Base-by-base conservation (phyloP, 306 rosid species). In the Citrullus colocynthis region DNA sequence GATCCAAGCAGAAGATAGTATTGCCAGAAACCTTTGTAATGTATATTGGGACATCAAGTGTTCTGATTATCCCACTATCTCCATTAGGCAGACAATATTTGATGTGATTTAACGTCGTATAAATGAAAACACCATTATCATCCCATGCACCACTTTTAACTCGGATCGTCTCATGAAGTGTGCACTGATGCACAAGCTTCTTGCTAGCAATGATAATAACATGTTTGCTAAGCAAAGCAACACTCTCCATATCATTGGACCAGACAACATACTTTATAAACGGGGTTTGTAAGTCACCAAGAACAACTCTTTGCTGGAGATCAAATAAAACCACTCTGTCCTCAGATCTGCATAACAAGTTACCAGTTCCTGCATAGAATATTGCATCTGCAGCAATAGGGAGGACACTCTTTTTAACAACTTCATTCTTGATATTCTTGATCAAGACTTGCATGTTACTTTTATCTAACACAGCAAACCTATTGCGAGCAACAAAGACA, bases 81-180 rank as follows among this genome's bases (percentile, higher is more conserved):
- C 98, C 98, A 80, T 90, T 93, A 58, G 98, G 91, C 10, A 93
- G 92, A 81, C 97, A 93, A 74, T 93, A 93, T 77, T 93, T 93
- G 42, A 93, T 89, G 82, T 93, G 98, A 79, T 93, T 93, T 71
- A 93, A 80, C 16, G 98, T 93, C 0, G 98, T 88, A 79, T 93
- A 93, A 64, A 93, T 93, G 84, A 93, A 91, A 80, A 93, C 91
- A 36, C 98, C 97, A 67, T 90, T 91, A 83, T 91, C 98, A 85
- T 93, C 98, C 98, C 98, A 93, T 16, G 88, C 93, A 78, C 98
- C 98, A 79, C 97, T 93, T 82, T 93, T 93, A 32, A 93, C 96
- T 71, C 98, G 98, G 74, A 93, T 93, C 39, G 98, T 91, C 88
- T 93, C 98, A 42, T 93, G 98, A 74, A 93, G 92, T 36, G 97